A percentile compares a stretch with the other conserved stretches of the same genome.
Evolutionary conservation across 768 basidiomycete genomes (phyloP).

Genomic region (Mycena chlorophos): DNA sequence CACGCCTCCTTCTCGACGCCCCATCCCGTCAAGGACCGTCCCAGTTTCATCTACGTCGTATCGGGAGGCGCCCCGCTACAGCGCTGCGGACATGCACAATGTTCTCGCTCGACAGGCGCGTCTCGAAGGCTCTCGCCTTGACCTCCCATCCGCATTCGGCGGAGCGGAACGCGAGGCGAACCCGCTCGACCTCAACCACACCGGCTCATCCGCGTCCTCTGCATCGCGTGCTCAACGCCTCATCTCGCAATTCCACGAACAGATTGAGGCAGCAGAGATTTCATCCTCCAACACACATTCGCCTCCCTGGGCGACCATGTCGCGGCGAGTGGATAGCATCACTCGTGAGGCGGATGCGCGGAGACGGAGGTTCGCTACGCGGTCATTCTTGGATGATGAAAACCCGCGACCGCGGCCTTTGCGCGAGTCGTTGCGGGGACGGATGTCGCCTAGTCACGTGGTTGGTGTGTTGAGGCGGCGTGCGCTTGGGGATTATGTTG

Average conservation of each 20-base stretch:
- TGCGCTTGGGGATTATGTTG: conserved; percentile 47
- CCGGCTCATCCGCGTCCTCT: conserved; percentile 6
- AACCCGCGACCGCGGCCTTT: conserved; percentile 3
- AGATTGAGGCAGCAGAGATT: conserved; percentile 19
- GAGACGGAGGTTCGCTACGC: conserved; percentile 2
- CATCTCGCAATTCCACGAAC: conserved; percentile 28
- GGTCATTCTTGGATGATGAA: neutral
- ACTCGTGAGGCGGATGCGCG: conserved; percentile 2
- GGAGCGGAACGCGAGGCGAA: neutral
- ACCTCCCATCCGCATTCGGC: conserved; percentile 2
- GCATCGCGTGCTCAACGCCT: conserved; percentile 33
- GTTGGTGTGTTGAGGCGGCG: conserved; percentile 17
- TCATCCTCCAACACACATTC: conserved; percentile 7
- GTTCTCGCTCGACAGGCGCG: conserved; percentile 22
- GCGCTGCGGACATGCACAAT: conserved; percentile 23
- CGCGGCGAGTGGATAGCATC: neutral
- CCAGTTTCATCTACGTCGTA: conserved; percentile 8
- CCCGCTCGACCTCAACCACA: conserved; percentile 1
- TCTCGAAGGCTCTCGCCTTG: conserved; percentile 17
- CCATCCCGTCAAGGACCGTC: conserved; percentile 11
- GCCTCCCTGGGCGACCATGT: conserved; percentile 24
- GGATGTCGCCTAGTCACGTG: neutral
- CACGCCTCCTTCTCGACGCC: conserved; percentile 15
- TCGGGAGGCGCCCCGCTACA: conserved; percentile 11
- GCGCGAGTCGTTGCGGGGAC: conserved; percentile 3